Evolutionary conservation across 2,329 filamentous ascomycete species (phyloP).

Genomic region (Colletotrichum destructivum): DNA sequence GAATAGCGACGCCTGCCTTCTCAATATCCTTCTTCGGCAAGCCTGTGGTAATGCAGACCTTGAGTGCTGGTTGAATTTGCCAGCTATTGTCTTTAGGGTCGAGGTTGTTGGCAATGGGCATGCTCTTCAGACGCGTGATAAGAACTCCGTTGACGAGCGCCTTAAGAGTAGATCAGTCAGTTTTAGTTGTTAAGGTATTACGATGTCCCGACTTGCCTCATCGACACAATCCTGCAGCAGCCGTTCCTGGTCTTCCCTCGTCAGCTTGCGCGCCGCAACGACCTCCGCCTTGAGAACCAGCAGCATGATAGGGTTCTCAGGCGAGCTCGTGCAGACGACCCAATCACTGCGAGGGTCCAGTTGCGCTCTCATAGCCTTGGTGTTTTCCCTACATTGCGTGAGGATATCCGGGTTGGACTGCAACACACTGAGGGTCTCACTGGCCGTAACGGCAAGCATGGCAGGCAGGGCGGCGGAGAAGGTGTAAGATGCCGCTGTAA

Average conservation of each 20-base stretch:
- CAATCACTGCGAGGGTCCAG: conserved; percentile 95
- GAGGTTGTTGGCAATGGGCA: conserved; percentile 75
- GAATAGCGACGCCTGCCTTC: conserved; percentile 88
- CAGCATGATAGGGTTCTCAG: conserved; percentile 90
- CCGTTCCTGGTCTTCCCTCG: conserved; percentile 83
- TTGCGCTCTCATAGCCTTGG: conserved; percentile 86
- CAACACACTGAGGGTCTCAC: conserved; percentile 88
- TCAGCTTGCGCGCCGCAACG: conserved; percentile 78
- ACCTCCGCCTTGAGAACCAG: conserved; percentile 88
- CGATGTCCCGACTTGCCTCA: conserved; percentile 75
- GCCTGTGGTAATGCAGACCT: conserved; percentile 90
- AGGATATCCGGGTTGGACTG: conserved; percentile 91
- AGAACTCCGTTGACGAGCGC: conserved; percentile 89
- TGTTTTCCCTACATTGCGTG: conserved; percentile 85
- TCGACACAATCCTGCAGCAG: conserved; percentile 94
- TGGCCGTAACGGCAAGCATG: conserved; percentile 94
- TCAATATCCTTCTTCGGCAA: conserved; percentile 96
- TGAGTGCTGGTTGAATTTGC: conserved; percentile 84
- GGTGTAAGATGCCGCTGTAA: conserved; percentile 92
- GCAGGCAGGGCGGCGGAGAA: conserved; percentile 96
- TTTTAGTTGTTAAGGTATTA: not conserved
- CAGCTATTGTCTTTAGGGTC: conserved; percentile 79
- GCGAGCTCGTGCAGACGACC: conserved; percentile 84
- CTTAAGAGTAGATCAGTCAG: conserved; percentile 60
- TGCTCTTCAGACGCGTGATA: conserved; percentile 87